Percentiles rank a stretch among this genome's conserved stretches.
Evolutionary conservation across 495 filamentous ascomycete genomes (phyloP).

Genomic region (Emericellopsis terricola): DNA sequence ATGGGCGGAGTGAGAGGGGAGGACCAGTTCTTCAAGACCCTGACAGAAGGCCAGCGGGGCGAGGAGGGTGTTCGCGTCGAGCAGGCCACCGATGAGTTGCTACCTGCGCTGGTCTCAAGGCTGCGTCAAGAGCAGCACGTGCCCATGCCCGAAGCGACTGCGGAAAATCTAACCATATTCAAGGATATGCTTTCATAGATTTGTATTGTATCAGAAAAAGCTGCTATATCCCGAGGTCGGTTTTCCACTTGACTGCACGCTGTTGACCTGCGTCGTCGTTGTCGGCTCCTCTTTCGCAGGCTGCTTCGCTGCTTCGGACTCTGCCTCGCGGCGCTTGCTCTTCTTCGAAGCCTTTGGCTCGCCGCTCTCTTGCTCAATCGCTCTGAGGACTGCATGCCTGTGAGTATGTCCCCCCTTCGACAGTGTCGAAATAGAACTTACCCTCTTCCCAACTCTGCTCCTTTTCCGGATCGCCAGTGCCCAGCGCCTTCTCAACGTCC

Average conservation of each 20-base stretch:
- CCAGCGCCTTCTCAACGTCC: conserved; percentile 69
- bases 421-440: conserved; percentile 15
- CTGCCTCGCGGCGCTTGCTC: neutral
- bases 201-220: conserved; percentile 20
- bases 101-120: conserved; percentile 33
- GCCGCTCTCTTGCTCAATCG: conserved; percentile 65
- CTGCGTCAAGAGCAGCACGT: conserved; percentile 6
- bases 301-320: conserved; percentile 4
- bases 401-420: too few relatives aligned
- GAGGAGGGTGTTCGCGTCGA: conserved; percentile 30
- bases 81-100: conserved; percentile 31
- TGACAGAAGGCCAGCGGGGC: conserved; percentile 27
- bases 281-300: conserved; percentile 7
- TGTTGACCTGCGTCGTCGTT: too few relatives aligned
- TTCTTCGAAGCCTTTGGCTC: conserved; percentile 27
- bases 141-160: conserved; percentile 3
- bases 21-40: conserved; percentile 40
- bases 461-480: conserved; percentile 55
- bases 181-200: conserved; percentile 33
- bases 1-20: conserved; percentile 72
- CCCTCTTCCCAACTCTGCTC: conserved; percentile 85
- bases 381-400: conserved; percentile 42
- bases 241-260: neutral
- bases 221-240: conserved; percentile 8
- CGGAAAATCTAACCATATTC: conserved; percentile 13